Evolutionary conservation across 495 filamentous ascomycete species (phyloP).

Genomic region (Lasiosphaeria hispida): DNA sequence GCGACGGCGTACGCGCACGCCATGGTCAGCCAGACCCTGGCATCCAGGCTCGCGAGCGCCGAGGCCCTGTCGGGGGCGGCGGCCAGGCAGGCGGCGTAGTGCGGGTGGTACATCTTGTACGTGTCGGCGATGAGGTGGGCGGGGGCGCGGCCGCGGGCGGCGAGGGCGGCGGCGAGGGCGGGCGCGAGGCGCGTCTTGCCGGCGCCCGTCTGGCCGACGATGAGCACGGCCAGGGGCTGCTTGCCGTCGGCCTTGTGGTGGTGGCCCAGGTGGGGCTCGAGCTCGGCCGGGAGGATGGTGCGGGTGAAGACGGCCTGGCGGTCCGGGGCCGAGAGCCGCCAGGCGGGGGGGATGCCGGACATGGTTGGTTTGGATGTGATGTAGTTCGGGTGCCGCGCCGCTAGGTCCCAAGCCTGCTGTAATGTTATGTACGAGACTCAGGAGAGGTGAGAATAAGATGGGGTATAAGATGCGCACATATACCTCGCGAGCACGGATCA

Average conservation of each 20-base stretch:
- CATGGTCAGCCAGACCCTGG: constrained; percentile 35
- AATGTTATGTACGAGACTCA: no score
- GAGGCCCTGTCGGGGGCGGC: constrained; percentile 27
- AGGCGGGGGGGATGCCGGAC: background rate
- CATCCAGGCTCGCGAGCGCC: constrained; percentile 25
- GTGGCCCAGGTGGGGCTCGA: background rate
- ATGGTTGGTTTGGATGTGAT: no score
- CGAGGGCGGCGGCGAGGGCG: constrained; percentile 23
- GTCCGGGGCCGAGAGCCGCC: background rate
- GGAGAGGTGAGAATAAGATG: no score
- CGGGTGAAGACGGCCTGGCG: background rate
- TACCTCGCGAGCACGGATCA: no score
- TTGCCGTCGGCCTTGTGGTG: background rate
- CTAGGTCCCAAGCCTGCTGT: no score
- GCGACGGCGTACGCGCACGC: constrained; percentile 25
- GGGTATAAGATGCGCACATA: no score
- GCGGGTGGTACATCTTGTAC: constrained; percentile 45
- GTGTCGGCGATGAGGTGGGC: constrained; percentile 44
- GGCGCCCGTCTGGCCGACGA: constrained; percentile 44
- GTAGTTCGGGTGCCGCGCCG: no score
- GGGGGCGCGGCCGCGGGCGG: background rate
- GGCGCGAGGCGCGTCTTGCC: constrained; percentile 41
- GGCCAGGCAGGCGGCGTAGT: constrained; percentile 22
- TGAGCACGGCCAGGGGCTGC: constrained; percentile 33
- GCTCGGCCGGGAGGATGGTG: background rate